These are phyloP conservation scores for Malbranchea zuffiana DNA, from an alignment of 2,329 filamentous ascomycete genomes.

Conservation along the genomic window DNA sequence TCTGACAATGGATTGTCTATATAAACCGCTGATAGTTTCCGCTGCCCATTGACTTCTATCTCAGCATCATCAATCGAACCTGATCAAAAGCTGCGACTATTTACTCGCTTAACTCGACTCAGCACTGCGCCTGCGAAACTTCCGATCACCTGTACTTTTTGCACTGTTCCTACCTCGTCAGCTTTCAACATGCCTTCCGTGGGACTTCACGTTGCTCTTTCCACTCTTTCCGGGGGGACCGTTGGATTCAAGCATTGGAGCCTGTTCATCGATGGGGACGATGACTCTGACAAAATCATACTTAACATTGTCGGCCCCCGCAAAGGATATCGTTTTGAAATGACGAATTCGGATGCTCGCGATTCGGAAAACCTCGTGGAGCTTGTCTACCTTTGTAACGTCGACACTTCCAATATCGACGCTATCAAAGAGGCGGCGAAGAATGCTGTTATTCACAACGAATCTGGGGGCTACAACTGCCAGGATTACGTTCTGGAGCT, in stretches of 20 bases:
- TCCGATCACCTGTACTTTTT: no score
- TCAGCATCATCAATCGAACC: no score
- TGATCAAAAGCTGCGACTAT: no score
- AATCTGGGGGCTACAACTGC: conserved; percentile 19
- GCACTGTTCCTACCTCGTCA: no score
- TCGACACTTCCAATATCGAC: conserved; percentile 5
- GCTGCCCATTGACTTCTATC: no score
- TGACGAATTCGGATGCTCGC: conserved; percentile 7
- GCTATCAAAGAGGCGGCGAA: conserved; percentile 14
- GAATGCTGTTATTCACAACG: conserved; percentile 16
- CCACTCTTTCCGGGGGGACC: no score
- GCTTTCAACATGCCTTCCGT: no score
- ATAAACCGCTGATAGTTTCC: no score
- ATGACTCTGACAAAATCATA: background rate
- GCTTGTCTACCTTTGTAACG: conserved; percentile 8
- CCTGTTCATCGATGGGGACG: conserved; percentile 2
- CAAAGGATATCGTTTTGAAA: conserved; percentile 8
- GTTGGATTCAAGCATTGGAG: background rate
- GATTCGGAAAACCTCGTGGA: conserved; percentile 6
- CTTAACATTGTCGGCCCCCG: conserved; percentile 8
- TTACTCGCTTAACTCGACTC: no score
- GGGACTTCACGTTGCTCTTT: no score
- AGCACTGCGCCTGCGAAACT: no score
- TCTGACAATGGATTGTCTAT: no score
- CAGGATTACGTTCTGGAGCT: conserved; percentile 23